These are phyloP conservation scores for Lotus japonicus DNA, from an alignment of 306 rosid species.

Conservation along the genomic window DNA sequence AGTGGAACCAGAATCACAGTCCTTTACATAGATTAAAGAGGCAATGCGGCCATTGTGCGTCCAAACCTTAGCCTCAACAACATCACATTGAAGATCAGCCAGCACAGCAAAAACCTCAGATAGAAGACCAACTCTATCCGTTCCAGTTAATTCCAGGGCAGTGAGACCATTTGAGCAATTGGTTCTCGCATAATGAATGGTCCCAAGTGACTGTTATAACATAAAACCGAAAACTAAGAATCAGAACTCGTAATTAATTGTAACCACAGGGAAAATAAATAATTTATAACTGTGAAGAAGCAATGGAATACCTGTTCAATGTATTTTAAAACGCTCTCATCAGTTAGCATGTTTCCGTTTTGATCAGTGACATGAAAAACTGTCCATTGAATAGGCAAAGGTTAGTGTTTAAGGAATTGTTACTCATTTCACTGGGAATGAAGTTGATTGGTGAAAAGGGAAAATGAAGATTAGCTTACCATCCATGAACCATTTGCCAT, in stretches of 20 bases:
- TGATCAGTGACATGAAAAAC: constrained; percentile 90
- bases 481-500: constrained; percentile 97
- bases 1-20: constrained; percentile 55
- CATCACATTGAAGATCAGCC: constrained; percentile 75
- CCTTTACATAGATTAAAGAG: constrained; percentile 59
- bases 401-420: background rate
- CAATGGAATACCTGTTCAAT: constrained; percentile 72
- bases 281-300: background rate
- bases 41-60: constrained; percentile 95
- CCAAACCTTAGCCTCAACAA: constrained; percentile 94
- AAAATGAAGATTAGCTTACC: constrained; percentile 40
- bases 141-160: constrained; percentile 73
- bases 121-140: constrained; percentile 86
- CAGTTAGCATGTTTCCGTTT: constrained; percentile 73
- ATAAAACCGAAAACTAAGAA: background rate
- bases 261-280: background rate
- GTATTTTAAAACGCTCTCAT: constrained; percentile 58
- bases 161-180: constrained; percentile 47
- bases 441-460: background rate
- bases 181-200: constrained; percentile 43
- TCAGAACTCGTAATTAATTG: background rate
- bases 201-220: constrained; percentile 57
- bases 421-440: background rate
- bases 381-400: constrained; percentile 28
- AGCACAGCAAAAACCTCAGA: constrained; percentile 93